Base-by-base conservation (phyloP, 1,284 basidiomycete genomes). In the Trichosporon sp. region DNA sequence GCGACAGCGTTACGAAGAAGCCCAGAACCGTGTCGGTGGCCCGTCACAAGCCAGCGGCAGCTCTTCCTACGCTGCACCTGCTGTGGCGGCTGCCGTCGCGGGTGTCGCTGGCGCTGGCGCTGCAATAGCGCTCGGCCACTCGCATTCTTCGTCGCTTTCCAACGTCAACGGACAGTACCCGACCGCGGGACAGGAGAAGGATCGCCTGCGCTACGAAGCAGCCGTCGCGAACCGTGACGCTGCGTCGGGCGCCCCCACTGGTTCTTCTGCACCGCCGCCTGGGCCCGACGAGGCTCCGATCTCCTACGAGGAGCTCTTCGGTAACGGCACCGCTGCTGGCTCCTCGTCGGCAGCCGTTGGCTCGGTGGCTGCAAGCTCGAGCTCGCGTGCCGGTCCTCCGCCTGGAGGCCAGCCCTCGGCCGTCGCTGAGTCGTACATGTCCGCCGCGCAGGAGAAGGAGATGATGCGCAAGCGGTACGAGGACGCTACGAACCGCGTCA, bases 391-490 rank as follows among this genome's bases (percentile, higher is more conserved):
- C 43, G 19, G 69, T 12, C 19, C 61, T 7, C 56, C 70, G 12
- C 16, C 31, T 2, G 16, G 31, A 0, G 56, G 12, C 32, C 31
- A n/a, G 8, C 31, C 54, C 6, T 21, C 43, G 4, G 51, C 51
- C 43, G 61, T 40, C 8, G 37, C 68, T 2, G 32, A 59, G 21
- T 56, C 54, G 46, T 78, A 76, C 70, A 65, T 75, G 26, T 75
- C 76, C 8, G 78, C 78, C 3, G 76, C 72, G 54, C 71, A 79
- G 37, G 78, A 81, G 70, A 80, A 81, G 70, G 78, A 79, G 51
- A 67, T 70, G 56, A 77, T 79, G 73, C 66, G 75, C n/a, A 59
- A 48, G 48, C 71, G 80, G 43, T 81, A 77, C 66, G 78, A 81
- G 59, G 76, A 76, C 16, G 79, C 79, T 3, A 14, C 66, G 69